phyloP scores from a whole-genome alignment of 2,329 filamentous ascomycete genomes.

The Phialophora tarda region DNA sequence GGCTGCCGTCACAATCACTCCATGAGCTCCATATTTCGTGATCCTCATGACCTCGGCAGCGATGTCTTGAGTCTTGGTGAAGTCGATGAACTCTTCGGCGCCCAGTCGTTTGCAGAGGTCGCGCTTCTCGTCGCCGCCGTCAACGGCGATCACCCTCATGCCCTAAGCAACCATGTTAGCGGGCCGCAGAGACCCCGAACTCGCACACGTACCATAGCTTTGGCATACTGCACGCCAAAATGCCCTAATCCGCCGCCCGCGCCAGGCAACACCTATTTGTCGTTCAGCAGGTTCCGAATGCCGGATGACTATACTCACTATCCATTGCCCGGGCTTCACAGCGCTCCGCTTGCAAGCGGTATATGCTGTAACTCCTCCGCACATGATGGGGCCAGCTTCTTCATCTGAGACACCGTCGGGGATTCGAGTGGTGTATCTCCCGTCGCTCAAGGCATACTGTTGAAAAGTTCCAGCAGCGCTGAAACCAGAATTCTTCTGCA shows the following conservation, averaged over 20 bases:
- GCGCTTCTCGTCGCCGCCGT: constrained; percentile 47
- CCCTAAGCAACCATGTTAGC: constrained; percentile 29
- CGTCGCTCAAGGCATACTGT: constrained; percentile 46
- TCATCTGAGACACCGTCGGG: constrained; percentile 47
- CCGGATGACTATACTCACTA: constrained; percentile 30
- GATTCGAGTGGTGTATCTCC: constrained; percentile 45
- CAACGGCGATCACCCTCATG: constrained; percentile 49
- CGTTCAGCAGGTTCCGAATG: constrained; percentile 6
- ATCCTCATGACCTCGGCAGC: constrained; percentile 45
- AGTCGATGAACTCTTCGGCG: constrained; percentile 49
- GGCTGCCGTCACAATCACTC: constrained; percentile 47
- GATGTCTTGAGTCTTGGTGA: constrained; percentile 44
- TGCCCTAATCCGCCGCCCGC: constrained; percentile 44
- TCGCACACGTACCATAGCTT: constrained; percentile 39
- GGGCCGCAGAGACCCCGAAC: not conserved
- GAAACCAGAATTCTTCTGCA: constrained; percentile 48
- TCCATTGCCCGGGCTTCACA: constrained; percentile 42
- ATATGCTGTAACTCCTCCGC: constrained; percentile 46
- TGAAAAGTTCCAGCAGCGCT: constrained; percentile 48
- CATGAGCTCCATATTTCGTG: constrained; percentile 49
- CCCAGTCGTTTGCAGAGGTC: constrained; percentile 48
- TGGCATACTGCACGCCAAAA: constrained; percentile 45
- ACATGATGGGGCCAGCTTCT: constrained; percentile 49
- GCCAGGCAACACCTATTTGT: constrained; percentile 37
- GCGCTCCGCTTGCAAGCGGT: constrained; percentile 51